A percentile compares a stretch with the other conserved stretches of the same genome.
These are phyloP conservation scores for Schizochytrium sp. DNA, from an alignment of 108 stramenopile genomes.

Conservation along the genomic window DNA sequence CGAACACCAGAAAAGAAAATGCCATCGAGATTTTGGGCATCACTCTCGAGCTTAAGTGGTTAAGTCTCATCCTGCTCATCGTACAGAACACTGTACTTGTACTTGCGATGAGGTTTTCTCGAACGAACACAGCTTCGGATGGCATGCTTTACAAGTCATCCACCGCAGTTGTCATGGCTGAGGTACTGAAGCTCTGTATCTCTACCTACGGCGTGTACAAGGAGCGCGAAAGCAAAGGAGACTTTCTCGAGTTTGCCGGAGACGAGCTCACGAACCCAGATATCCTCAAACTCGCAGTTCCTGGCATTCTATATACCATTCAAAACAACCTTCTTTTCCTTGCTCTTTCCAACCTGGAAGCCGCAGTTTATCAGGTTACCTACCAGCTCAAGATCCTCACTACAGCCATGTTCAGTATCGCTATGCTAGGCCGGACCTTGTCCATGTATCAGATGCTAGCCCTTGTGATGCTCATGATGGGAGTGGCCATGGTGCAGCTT, in stretches of 20 bases:
- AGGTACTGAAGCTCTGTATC: slow-evolving; percentile 15
- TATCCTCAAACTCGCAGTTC: slow-evolving; percentile 90
- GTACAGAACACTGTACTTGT: slow-evolving; percentile 55
- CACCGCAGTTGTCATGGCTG: slow-evolving; percentile 54
- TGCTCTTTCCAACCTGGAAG: slow-evolving; percentile 94
- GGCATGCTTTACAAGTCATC: slow-evolving; percentile 37
- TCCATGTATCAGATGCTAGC: slow-evolving; percentile 4
- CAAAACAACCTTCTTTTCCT: slow-evolving; percentile 98
- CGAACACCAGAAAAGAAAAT: not conserved
- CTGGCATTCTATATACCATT: slow-evolving; percentile 91
- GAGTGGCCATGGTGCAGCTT: slow-evolving; percentile 23
- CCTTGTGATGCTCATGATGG: slow-evolving; percentile 40
- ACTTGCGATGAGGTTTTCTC: slow-evolving; percentile 60
- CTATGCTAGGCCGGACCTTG: slow-evolving; percentile 79
- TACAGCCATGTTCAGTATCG: slow-evolving; percentile 92
- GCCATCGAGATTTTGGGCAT: not conserved
- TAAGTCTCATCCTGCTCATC: slow-evolving; percentile 20
- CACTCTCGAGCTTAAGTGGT: slow-evolving; percentile 25
- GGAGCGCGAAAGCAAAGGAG: slow-evolving; percentile 19
- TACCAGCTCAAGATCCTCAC: slow-evolving; percentile 98
- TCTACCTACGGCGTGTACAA: not conserved
- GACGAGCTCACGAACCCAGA: slow-evolving; percentile 69
- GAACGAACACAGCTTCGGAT: not conserved
- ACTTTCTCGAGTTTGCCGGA: not conserved
- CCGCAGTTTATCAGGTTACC: slow-evolving; percentile 95